Evolutionary conservation across 306 rosid species (phyloP).

Genomic region (Lagenaria siceraria): DNA sequence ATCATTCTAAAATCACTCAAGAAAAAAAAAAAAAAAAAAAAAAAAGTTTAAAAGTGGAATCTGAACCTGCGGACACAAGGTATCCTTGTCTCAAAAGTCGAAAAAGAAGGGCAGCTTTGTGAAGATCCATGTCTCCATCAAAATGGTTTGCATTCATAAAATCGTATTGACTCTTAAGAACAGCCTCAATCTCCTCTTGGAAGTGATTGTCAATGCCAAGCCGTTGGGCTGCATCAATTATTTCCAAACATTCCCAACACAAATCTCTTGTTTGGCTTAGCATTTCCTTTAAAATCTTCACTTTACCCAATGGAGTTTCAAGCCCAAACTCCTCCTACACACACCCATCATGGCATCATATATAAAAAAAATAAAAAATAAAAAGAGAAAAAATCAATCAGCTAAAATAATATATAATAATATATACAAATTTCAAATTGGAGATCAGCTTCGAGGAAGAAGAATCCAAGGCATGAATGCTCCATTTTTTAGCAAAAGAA

Average conservation of each 20-base stretch:
- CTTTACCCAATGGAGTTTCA: background rate
- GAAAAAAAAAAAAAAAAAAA: too few relatives aligned
- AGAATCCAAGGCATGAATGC: background rate
- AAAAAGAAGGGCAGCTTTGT: conserved; percentile 24
- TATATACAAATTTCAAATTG: background rate
- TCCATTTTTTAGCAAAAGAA: background rate
- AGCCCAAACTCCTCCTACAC: background rate
- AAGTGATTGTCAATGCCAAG: conserved; percentile 17
- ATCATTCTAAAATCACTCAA: too few relatives aligned
- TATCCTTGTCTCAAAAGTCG: conserved; percentile 33
- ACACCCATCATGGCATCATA: too few relatives aligned
- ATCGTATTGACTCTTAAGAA: conserved; percentile 9
- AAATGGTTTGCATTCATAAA: background rate
- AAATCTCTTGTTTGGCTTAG: background rate
- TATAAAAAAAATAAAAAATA: too few relatives aligned
- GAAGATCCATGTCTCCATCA: background rate
- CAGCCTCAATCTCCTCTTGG: conserved; percentile 11
- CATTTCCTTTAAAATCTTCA: background rate
- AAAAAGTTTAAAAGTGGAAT: background rate
- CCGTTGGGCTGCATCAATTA: conserved; percentile 25
- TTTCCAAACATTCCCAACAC: conserved; percentile 14
- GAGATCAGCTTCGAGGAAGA: background rate
- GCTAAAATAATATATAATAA: too few relatives aligned
- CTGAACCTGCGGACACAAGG: background rate
- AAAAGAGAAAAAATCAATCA: background rate